Evolutionary conservation across 306 rosid genomes (phyloP).

Genomic region (Castanopsis chinensis): DNA sequence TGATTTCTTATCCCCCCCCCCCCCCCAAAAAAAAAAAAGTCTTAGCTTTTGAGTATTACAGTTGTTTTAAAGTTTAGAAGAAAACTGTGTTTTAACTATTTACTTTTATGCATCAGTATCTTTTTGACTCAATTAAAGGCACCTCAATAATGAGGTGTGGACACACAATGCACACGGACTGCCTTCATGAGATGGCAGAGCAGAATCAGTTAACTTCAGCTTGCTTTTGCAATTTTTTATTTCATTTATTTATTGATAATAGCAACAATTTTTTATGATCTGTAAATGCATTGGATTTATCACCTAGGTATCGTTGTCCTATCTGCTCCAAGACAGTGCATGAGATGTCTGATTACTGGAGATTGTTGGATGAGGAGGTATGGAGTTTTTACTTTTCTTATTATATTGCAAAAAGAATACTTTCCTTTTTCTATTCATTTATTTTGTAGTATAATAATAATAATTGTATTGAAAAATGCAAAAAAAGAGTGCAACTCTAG

Average conservation of each 20-base stretch:
- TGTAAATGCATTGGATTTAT: conserved; percentile 19
- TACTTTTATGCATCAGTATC: conserved; percentile 47
- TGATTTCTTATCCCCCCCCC: too few species aligned
- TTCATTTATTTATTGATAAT: neutral
- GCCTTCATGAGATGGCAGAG: conserved; percentile 44
- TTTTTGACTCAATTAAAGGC: conserved; percentile 63
- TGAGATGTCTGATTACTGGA: conserved; percentile 50
- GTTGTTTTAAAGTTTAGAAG: conserved; percentile 7
- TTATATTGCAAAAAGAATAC: neutral
- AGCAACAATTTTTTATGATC: neutral
- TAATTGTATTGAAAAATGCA: too few species aligned
- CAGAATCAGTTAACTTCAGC: conserved; percentile 48
- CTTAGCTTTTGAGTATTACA: conserved; percentile 1
- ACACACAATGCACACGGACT: conserved; percentile 71
- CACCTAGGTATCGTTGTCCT: conserved; percentile 66
- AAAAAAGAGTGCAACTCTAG: too few species aligned
- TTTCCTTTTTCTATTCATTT: neutral
- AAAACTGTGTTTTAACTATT: conserved; percentile 26
- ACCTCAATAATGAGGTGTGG: conserved; percentile 59
- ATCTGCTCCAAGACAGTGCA: conserved; percentile 57
- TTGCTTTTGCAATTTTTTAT: neutral
- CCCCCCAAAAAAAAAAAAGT: too few species aligned
- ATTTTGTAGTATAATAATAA: neutral
- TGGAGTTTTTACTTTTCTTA: neutral
- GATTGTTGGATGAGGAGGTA: conserved; percentile 50